Percentiles rank a stretch among this genome's conserved stretches.
phyloP scores from a whole-genome alignment of 345 rosid species.

The Linum tenue region DNA sequence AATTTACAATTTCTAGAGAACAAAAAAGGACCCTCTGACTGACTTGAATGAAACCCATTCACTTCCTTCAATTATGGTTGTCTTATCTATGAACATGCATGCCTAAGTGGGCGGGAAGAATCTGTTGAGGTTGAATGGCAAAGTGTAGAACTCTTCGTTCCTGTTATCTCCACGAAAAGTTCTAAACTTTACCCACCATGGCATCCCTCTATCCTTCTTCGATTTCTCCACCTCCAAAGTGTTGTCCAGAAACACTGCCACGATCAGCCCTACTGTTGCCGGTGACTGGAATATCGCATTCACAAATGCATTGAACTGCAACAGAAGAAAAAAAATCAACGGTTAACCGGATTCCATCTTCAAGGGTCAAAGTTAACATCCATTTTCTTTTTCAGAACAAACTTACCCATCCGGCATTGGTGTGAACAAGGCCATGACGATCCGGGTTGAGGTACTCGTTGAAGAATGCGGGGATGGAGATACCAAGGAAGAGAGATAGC shows the following conservation, averaged over 20 bases:
- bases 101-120: conserved; percentile 14
- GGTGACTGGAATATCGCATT: conserved; percentile 24
- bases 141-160: conserved; percentile 29
- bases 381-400: too few species aligned
- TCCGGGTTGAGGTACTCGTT: conserved; percentile 21
- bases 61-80: not conserved
- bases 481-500: conserved; percentile 27
- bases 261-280: conserved; percentile 22
- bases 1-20: too few species aligned
- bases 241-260: conserved; percentile 26
- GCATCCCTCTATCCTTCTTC: conserved; percentile 25
- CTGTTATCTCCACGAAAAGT: conserved; percentile 25
- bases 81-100: too few species aligned
- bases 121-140: conserved; percentile 27
- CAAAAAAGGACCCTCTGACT: too few species aligned
- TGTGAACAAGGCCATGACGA: conserved; percentile 23
- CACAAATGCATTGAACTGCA: conserved; percentile 28
- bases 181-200: conserved; percentile 25
- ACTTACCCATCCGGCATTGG: conserved; percentile 25
- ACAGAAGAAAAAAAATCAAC: not conserved
- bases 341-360: too few species aligned
- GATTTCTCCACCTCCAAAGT: conserved; percentile 22
- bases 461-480: conserved; percentile 25
- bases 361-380: not conserved
- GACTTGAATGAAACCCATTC: not conserved